phyloP scores from a whole-genome alignment of 2,329 filamentous ascomycete genomes.

The Colletotrichum gigasporum region DNA sequence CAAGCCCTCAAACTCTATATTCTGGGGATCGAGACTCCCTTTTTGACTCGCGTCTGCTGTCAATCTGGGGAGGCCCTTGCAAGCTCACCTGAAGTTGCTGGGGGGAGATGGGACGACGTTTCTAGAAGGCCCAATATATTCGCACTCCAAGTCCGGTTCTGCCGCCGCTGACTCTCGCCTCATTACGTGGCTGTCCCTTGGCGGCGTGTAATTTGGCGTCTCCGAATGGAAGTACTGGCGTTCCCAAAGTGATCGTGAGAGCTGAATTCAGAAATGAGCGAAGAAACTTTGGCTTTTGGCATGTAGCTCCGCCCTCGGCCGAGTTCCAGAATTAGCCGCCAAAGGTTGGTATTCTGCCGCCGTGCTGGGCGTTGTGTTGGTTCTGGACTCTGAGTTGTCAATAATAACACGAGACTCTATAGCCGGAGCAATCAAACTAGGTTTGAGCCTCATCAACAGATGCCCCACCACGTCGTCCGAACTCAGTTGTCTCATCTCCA shows the following conservation, averaged over 20 bases:
- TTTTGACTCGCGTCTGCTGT: conserved; percentile 8
- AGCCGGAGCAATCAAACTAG: conserved; percentile 1
- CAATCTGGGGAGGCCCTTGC: conserved; percentile 6
- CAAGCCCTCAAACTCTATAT: not conserved
- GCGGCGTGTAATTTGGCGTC: not conserved
- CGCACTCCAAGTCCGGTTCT: not conserved
- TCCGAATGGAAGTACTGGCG: not conserved
- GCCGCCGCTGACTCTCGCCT: not conserved
- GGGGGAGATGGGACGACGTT: not conserved
- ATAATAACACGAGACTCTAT: not conserved
- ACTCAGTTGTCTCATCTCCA: not conserved
- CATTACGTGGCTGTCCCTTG: not conserved
- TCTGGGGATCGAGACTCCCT: not conserved
- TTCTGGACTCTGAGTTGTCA: not conserved
- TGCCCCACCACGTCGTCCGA: conserved; percentile 5
- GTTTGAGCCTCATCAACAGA: not conserved
- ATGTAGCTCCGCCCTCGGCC: no score
- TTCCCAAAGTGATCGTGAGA: not conserved
- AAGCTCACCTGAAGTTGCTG: not conserved
- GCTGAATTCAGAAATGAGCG: no score
- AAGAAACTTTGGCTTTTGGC: no score
- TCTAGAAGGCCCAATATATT: conserved; percentile 1
- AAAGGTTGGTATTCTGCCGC: no score
- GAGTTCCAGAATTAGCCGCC: no score
- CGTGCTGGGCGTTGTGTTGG: no score